phyloP scores from a whole-genome alignment of 257 asterid genomes.

The Salvia miltiorrhiza region DNA sequence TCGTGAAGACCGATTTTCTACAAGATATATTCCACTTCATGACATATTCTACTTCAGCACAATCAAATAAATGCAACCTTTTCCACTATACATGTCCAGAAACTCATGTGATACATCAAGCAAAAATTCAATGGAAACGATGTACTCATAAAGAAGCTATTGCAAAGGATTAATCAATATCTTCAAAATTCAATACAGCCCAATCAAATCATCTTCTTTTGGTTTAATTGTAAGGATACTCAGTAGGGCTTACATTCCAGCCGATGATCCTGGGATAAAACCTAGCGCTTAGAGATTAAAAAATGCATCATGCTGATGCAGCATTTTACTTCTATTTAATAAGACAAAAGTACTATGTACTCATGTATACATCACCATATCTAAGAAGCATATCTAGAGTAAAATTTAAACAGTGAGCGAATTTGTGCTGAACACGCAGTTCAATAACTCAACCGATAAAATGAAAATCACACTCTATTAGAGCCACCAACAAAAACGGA shows the following conservation, averaged over 20 bases:
- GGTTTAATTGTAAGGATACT: background rate
- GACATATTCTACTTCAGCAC: background rate
- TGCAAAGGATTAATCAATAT: background rate
- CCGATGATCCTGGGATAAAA: background rate
- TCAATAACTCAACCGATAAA: background rate
- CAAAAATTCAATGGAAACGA: background rate
- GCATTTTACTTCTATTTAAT: background rate
- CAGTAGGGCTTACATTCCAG: background rate
- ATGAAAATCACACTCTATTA: background rate
- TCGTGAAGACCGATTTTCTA: background rate
- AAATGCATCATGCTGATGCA: background rate
- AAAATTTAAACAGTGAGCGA: background rate
- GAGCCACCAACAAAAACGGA: background rate
- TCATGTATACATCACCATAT: slow-evolving; percentile 1
- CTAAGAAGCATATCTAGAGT: background rate
- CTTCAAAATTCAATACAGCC: background rate
- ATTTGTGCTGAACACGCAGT: background rate
- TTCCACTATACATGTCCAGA: background rate
- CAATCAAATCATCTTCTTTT: background rate
- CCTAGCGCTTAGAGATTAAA: background rate
- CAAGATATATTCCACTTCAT: background rate
- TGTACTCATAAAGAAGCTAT: background rate
- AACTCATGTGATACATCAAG: background rate
- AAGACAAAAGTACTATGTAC: background rate
- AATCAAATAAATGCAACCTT: background rate